Conservation (phyloP, 1,139 yeast species). For the Sugiyamaella neomexicana region DNA sequence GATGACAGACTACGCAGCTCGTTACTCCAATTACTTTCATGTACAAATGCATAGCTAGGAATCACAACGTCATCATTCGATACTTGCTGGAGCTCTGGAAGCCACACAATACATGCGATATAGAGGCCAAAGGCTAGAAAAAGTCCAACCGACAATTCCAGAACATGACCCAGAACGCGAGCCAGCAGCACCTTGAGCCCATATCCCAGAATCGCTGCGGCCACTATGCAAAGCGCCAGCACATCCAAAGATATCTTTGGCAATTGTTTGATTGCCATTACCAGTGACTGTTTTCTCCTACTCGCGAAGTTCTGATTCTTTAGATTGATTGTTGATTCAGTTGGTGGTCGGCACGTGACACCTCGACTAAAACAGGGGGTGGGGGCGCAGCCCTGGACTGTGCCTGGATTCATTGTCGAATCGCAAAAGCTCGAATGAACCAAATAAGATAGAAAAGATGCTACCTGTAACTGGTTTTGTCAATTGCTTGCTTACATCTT, state of each 20-base stretch:
- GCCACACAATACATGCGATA: slow-evolving; percentile 23
- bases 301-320: no score
- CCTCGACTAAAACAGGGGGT: no score
- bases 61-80: not conserved
- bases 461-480: no score
- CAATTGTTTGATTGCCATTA: slow-evolving; percentile 6
- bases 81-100: slow-evolving; percentile 21
- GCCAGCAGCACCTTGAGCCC: slow-evolving; percentile 26
- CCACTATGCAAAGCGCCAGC: slow-evolving; percentile 24
- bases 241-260: slow-evolving; percentile 26
- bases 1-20: slow-evolving; percentile 28
- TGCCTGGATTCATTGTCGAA: no score
- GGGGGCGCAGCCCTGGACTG: no score
- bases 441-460: no score
- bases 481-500: no score
- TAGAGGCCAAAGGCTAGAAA: slow-evolving; percentile 25
- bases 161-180: slow-evolving; percentile 26
- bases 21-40: slow-evolving; percentile 26
- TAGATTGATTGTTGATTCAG: not conserved
- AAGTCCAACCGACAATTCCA: slow-evolving; percentile 29
- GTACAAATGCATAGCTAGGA: slow-evolving; percentile 28
- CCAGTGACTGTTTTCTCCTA: not conserved
- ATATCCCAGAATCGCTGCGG: slow-evolving; percentile 26
- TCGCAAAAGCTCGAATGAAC: no score
- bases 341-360: not conserved